Conservation (phyloP, 2,329 filamentous ascomycete genomes). For the Raffaelea albimanens region DNA sequence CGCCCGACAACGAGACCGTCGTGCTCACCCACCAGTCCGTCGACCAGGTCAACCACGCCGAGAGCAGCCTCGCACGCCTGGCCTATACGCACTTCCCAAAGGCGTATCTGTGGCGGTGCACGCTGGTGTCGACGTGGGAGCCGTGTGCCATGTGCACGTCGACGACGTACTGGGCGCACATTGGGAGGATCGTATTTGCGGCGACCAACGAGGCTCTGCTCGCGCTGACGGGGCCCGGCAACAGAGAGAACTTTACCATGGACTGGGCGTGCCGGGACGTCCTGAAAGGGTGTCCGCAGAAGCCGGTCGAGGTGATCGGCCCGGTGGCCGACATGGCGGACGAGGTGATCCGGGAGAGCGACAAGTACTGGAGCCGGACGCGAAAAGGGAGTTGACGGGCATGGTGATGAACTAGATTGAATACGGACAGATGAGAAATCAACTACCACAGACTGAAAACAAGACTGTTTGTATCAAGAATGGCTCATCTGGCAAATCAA, state of each 20-base stretch:
- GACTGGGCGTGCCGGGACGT: slow-evolving; percentile 31
- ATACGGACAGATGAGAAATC: not conserved
- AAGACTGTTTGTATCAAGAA: too few relatives aligned
- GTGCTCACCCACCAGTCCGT: slow-evolving; percentile 39
- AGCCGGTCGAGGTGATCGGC: slow-evolving; percentile 37
- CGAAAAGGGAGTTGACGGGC: slow-evolving; percentile 10
- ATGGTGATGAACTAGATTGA: not conserved
- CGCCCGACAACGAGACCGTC: slow-evolving; percentile 37
- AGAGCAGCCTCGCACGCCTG: slow-evolving; percentile 37
- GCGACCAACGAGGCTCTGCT: slow-evolving; percentile 37
- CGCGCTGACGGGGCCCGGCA: slow-evolving; percentile 33
- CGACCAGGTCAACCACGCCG: slow-evolving; percentile 43
- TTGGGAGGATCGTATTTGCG: slow-evolving; percentile 40
- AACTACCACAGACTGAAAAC: not conserved
- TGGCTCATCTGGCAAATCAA: too few relatives aligned
- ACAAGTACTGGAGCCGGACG: slow-evolving; percentile 35
- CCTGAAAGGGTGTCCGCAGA: slow-evolving; percentile 34
- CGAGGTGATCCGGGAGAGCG: slow-evolving; percentile 34
- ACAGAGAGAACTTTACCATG: slow-evolving; percentile 43
- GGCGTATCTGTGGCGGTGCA: slow-evolving; percentile 37
- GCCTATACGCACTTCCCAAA: slow-evolving; percentile 37
- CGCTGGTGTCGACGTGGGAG: slow-evolving; percentile 43
- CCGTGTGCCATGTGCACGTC: slow-evolving; percentile 43
- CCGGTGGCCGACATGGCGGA: slow-evolving; percentile 57
- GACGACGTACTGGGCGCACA: slow-evolving; percentile 35